phyloP scores from a whole-genome alignment of 768 basidiomycete genomes.

The Tephrocybe sp. region DNA sequence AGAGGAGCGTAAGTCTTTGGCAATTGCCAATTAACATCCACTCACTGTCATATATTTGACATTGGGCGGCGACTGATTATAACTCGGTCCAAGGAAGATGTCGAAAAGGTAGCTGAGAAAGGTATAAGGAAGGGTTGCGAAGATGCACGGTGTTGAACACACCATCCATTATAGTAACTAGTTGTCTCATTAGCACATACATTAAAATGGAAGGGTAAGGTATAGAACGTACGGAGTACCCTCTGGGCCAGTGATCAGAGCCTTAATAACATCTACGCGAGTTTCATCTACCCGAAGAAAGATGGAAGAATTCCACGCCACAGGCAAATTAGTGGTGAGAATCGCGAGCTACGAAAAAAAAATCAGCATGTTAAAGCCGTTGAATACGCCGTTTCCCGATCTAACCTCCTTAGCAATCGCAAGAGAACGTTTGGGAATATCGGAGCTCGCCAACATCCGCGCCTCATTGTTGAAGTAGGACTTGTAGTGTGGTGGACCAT shows the following conservation, averaged over 20 bases:
- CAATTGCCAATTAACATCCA: not conserved
- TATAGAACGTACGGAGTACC: conserved; percentile 76
- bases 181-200: conserved; percentile 6
- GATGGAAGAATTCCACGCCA: conserved; percentile 92
- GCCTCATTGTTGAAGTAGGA: conserved; percentile 83
- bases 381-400: no score
- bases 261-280: conserved; percentile 89
- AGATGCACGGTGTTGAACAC: conserved; percentile 22
- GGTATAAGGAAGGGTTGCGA: not conserved
- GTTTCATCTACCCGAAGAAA: conserved; percentile 92
- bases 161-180: conserved; percentile 93
- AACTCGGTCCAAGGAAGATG: conserved; percentile 87
- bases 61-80: conserved; percentile 83
- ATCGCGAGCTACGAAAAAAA: conserved; percentile 69
- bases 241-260: conserved; percentile 89
- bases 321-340: conserved; percentile 90
- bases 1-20: not conserved
- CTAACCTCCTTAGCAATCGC: conserved; percentile 93
- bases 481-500: conserved; percentile 70
- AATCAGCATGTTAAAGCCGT: no score
- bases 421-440: conserved; percentile 87
- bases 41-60: conserved; percentile 64
- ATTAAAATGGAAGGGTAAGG: not conserved
- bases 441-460: conserved; percentile 78
- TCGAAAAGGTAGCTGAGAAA: conserved; percentile 63